Evolutionary conservation across 208 protist genomes (phyloP).

Genomic region (Trypanosoma avium): DNA sequence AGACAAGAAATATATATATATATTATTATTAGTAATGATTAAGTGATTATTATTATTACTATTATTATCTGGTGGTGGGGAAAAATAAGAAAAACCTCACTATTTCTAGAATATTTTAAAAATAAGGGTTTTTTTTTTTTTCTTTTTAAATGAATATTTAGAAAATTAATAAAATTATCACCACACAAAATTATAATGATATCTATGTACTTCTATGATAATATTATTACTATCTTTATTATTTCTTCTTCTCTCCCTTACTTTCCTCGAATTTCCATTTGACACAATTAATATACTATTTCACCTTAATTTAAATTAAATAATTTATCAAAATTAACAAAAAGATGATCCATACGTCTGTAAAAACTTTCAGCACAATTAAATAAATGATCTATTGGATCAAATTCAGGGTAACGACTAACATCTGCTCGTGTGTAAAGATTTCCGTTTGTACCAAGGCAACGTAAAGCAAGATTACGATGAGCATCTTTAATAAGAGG

Average conservation of each 20-base stretch:
- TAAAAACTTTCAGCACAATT: slow-evolving; percentile 74
- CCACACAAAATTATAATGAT: too few species aligned
- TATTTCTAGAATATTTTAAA: not conserved
- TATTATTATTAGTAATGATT: not conserved
- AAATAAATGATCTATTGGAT: slow-evolving; percentile 74
- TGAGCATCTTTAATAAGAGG: slow-evolving; percentile 61
- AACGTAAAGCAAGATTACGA: slow-evolving; percentile 60
- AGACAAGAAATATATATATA: slow-evolving; percentile 15
- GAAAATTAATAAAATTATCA: too few species aligned
- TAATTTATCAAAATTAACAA: slow-evolving; percentile 67
- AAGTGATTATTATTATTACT: slow-evolving; percentile 1
- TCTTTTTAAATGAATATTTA: not conserved
- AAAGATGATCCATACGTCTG: slow-evolving; percentile 83
- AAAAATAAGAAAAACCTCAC: not conserved
- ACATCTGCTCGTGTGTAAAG: slow-evolving; percentile 66
- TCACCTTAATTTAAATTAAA: slow-evolving; percentile 28
- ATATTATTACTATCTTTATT: not conserved
- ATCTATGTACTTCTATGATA: too few species aligned
- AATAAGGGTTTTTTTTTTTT: not conserved
- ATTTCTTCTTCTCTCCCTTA: not conserved
- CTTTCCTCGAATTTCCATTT: not conserved
- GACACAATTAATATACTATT: not conserved
- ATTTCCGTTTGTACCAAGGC: slow-evolving; percentile 56
- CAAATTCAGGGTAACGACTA: slow-evolving; percentile 30
- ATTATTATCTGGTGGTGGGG: too few species aligned